A percentile compares a stretch with the other conserved stretches of the same genome.
phyloP scores from a whole-genome alignment of 2,329 filamentous ascomycete species.

The Talaromyces sp. region DNA sequence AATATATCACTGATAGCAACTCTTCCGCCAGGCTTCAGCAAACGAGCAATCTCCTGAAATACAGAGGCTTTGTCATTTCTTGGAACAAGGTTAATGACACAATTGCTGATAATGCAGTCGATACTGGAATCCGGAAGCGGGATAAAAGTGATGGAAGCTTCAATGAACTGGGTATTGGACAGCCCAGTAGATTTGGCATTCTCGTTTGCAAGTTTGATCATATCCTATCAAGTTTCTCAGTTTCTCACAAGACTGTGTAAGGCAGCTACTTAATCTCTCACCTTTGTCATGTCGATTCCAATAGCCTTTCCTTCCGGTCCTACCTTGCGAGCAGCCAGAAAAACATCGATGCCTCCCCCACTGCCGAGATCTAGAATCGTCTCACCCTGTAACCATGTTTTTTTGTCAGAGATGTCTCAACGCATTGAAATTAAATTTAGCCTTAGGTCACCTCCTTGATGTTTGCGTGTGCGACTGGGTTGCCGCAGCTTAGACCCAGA shows the following conservation, averaged over 20 bases:
- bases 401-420: neutral
- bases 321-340: slow-evolving; percentile 48
- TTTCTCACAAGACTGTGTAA: neutral
- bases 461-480: slow-evolving; percentile 46
- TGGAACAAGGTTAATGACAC: slow-evolving; percentile 56
- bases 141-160: slow-evolving; percentile 48
- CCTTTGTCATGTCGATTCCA: slow-evolving; percentile 57
- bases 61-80: slow-evolving; percentile 46
- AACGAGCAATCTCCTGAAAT: slow-evolving; percentile 53
- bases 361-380: slow-evolving; percentile 53
- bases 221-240: slow-evolving; percentile 37
- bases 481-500: slow-evolving; percentile 51
- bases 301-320: slow-evolving; percentile 45
- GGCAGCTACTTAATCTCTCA: slow-evolving; percentile 15
- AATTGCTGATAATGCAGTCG: slow-evolving; percentile 59
- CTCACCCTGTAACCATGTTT: slow-evolving; percentile 43
- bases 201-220: slow-evolving; percentile 46
- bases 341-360: slow-evolving; percentile 55
- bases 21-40: slow-evolving; percentile 53
- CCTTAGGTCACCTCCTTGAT: slow-evolving; percentile 35
- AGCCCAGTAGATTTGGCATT: slow-evolving; percentile 37
- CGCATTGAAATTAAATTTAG: neutral
- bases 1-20: slow-evolving; percentile 58
- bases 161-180: slow-evolving; percentile 47
- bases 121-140: slow-evolving; percentile 37